These are phyloP conservation scores for Austroboletus niveus DNA, from an alignment of 1,284 basidiomycete genomes.

Conservation along the genomic window DNA sequence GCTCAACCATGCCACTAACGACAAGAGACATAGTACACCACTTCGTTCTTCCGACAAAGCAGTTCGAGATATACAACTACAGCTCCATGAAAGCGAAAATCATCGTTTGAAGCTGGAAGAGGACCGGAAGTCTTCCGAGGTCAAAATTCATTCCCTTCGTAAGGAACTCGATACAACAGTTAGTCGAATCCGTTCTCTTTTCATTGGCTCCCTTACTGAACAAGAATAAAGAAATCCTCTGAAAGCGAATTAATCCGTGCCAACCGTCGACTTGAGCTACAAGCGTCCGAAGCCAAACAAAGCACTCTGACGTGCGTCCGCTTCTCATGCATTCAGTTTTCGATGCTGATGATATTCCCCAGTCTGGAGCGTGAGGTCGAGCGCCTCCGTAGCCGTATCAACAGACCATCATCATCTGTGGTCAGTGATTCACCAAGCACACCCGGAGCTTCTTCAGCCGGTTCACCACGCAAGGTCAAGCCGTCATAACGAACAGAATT, in stretches of 20 bases:
- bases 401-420: slow-evolving; percentile 41
- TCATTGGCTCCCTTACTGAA: slow-evolving; percentile 4
- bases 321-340: slow-evolving; percentile 1
- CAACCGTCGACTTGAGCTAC: slow-evolving; percentile 73
- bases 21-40: slow-evolving; percentile 49
- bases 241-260: slow-evolving; percentile 65
- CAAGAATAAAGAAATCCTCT: slow-evolving; percentile 59
- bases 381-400: slow-evolving; percentile 62
- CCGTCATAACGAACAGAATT: slow-evolving; percentile 13
- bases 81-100: slow-evolving; percentile 60
- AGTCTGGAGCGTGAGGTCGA: slow-evolving; percentile 73
- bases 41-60: slow-evolving; percentile 52
- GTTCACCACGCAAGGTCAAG: slow-evolving; percentile 34
- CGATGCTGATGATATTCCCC: slow-evolving; percentile 6
- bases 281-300: slow-evolving; percentile 71
- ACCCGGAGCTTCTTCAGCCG: slow-evolving; percentile 26
- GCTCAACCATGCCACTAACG: slow-evolving; percentile 48
- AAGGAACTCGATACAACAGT: slow-evolving; percentile 57
- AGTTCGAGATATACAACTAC: slow-evolving; percentile 52
- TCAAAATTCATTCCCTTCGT: slow-evolving; percentile 55
- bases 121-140: slow-evolving; percentile 58
- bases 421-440: slow-evolving; percentile 25
- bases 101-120: slow-evolving; percentile 61
- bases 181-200: slow-evolving; percentile 3
- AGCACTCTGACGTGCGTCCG: slow-evolving; percentile 59